Conservation (phyloP, 192 early-diverging fungal genomes). For the Coemansia sp. region DNA sequence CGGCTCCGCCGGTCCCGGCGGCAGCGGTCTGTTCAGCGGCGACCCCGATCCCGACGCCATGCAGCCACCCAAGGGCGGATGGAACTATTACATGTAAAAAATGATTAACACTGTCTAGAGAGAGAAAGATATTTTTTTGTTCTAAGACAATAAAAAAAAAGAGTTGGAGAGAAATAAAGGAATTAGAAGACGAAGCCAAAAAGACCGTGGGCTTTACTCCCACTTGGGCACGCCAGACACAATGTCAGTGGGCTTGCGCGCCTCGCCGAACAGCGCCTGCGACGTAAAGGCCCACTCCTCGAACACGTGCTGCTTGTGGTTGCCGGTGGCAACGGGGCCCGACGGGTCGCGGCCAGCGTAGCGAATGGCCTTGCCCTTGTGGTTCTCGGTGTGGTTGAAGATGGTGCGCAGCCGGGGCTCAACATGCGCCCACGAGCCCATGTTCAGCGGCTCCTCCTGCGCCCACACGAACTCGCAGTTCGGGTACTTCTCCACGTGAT, state of each 20-base stretch:
- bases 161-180: background rate
- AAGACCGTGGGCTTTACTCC: no score
- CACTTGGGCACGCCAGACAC: conserved; percentile 71
- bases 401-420: conserved; percentile 83
- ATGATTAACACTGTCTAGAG: no score
- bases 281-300: conserved; percentile 74
- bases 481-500: conserved; percentile 86
- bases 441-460: conserved; percentile 96
- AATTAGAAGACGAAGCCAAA: background rate
- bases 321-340: conserved; percentile 88
- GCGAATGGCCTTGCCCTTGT: conserved; percentile 59
- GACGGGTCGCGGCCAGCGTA: conserved; percentile 88
- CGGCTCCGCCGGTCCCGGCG: conserved; percentile 14
- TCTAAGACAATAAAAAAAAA: background rate
- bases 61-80: conserved; percentile 28
- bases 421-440: conserved; percentile 88
- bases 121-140: no score
- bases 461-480: conserved; percentile 90
- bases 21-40: conserved; percentile 27
- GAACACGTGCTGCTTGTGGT: conserved; percentile 91
- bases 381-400: conserved; percentile 68
- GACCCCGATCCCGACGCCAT: conserved; percentile 37
- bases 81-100: conserved; percentile 31
- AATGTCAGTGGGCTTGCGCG: conserved; percentile 64
- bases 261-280: conserved; percentile 69